phyloP scores from a whole-genome alignment of 2,329 filamentous ascomycete genomes.

The Talaromyces verruculosus region DNA sequence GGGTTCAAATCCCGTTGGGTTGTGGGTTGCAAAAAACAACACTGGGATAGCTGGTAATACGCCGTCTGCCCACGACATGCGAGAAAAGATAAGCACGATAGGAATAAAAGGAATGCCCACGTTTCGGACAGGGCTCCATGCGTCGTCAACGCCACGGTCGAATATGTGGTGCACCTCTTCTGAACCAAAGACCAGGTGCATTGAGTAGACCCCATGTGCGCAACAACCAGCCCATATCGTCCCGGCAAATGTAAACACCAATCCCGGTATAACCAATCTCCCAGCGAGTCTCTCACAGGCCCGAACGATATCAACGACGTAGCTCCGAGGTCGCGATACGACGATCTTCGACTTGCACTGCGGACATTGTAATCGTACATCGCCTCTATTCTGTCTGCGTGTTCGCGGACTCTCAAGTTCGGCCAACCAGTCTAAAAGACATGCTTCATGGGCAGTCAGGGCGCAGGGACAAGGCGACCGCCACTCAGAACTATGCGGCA shows the following conservation, averaged over 20 bases:
- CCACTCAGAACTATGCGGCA: constrained; percentile 65
- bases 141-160: constrained; percentile 36
- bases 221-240: constrained; percentile 54
- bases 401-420: constrained; percentile 70
- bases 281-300: constrained; percentile 57
- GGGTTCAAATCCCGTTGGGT: constrained; percentile 42
- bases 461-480: constrained; percentile 87
- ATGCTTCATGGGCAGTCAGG: constrained; percentile 84
- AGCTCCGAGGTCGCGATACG: constrained; percentile 71
- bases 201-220: constrained; percentile 61
- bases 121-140: constrained; percentile 53
- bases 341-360: constrained; percentile 83
- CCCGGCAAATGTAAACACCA: constrained; percentile 52
- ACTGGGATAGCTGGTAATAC: constrained; percentile 64
- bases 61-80: constrained; percentile 63
- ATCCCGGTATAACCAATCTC: constrained; percentile 64
- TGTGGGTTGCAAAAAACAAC: constrained; percentile 52
- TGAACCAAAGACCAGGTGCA: constrained; percentile 65
- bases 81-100: constrained; percentile 65
- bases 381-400: constrained; percentile 49
- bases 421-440: constrained; percentile 89
- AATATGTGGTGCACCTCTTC: constrained; percentile 61
- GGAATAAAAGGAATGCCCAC: constrained; percentile 68
- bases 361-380: constrained; percentile 73
- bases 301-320: constrained; percentile 67